Evolutionary conservation across 2,329 filamentous ascomycete species (phyloP).

Genomic region (Pseudogymnoascus sp.): DNA sequence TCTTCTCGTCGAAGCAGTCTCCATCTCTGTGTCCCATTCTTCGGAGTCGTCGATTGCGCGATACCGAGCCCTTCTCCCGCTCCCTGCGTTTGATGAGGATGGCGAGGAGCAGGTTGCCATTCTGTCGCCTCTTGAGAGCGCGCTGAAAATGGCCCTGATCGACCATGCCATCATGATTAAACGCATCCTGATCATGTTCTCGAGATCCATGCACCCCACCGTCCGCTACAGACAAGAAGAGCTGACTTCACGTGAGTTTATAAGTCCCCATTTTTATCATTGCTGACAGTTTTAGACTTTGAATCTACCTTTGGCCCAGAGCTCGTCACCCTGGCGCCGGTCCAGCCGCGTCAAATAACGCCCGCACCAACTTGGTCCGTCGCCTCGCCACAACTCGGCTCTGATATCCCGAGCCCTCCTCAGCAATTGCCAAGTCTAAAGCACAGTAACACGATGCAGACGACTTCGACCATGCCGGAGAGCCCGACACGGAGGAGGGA

Average conservation of each 20-base stretch:
- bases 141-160: conserved; percentile 75
- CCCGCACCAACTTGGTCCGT: conserved; percentile 31
- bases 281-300: conserved; percentile 42
- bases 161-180: conserved; percentile 87
- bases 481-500: background rate
- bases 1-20: conserved; percentile 66
- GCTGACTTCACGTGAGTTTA: conserved; percentile 55
- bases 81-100: conserved; percentile 33
- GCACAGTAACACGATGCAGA: conserved; percentile 21
- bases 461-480: background rate
- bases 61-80: conserved; percentile 68
- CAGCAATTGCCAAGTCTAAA: conserved; percentile 21
- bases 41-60: conserved; percentile 71
- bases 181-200: conserved; percentile 66
- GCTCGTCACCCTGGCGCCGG: conserved; percentile 54
- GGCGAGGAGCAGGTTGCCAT: conserved; percentile 43
- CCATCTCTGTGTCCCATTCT: conserved; percentile 65
- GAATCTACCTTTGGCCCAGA: conserved; percentile 58
- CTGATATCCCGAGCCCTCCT: conserved; percentile 9
- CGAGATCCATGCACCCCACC: conserved; percentile 49
- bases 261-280: background rate
- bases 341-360: conserved; percentile 36
- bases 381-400: conserved; percentile 13
- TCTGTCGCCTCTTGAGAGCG: conserved; percentile 59
- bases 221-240: conserved; percentile 51